Evolutionary conservation across 495 filamentous ascomycete genomes (phyloP), one percentile per base, ranked within the genome.

Genomic region (Penicillium malachiteum): DNA sequence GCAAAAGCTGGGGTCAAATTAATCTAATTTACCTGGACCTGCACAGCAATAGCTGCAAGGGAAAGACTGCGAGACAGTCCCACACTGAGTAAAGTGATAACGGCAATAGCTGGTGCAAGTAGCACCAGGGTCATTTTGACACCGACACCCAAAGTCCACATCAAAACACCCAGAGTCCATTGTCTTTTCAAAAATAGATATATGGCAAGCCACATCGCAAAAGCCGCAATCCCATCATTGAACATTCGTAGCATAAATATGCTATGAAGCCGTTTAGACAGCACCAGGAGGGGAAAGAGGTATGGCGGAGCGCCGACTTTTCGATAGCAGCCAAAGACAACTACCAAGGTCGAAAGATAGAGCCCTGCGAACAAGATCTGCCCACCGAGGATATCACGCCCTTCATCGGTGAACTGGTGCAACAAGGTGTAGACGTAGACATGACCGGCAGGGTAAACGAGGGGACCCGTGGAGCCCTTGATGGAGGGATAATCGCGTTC

Each of bases 91-190:
- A 93, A 82, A 14, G 91, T 71, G 14, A 92, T 69, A 3, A 89
- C 67, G 0, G 82, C 90, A 47, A 98, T 78, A 0, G 88, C 92
- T 1, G 94, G 94, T 17, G 90, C 81, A 8, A 84, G 81, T 17
- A 97, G 79, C 21, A 97, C 78, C 31, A 96, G 65, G 14, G 88
- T 91, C 94, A 98, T 98, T 73, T 98, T 98, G 63, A 93, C 79
- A 3, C 85, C 89, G n/a, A 97, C 73, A 7, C 89, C 92, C 60
- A 80, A 75, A 21, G 88, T 89, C 77, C 90, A 97, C 14, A 81
- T 71, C 7, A 88, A 63, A 39, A 87, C 88, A 3, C 84, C 94
- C 0, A 85, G 51, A 9, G 84, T 83, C 85, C 88, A 97, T 16
- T 80, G 69, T 12, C 85, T 79, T 50, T 76, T 77, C 72, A 96